These are phyloP conservation scores for Podaxis sp. DNA, from an alignment of 768 basidiomycete genomes.

Conservation along the genomic window DNA sequence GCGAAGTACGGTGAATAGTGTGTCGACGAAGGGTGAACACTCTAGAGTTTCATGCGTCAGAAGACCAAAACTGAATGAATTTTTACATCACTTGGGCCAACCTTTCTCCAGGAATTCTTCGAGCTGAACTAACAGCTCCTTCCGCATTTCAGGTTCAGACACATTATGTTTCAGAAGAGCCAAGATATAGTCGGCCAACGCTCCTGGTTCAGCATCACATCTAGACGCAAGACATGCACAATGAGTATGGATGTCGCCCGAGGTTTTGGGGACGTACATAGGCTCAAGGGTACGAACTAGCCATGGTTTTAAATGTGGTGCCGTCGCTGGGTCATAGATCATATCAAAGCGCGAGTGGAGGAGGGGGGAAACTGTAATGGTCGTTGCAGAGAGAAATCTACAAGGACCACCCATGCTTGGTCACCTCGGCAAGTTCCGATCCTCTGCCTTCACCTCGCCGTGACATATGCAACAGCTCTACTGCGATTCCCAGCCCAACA, in stretches of 20 bases:
- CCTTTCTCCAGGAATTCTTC: conserved; percentile 95
- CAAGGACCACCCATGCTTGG: conserved; percentile 5
- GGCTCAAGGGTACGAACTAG: conserved; percentile 87
- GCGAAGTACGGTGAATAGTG: conserved; percentile 80
- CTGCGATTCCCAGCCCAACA: no score
- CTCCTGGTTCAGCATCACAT: conserved; percentile 95
- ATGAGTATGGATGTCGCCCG: conserved; percentile 18
- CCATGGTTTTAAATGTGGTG: conserved; percentile 80
- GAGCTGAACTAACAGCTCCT: conserved; percentile 73
- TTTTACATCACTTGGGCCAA: conserved; percentile 31
- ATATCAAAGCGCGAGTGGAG: conserved; percentile 32
- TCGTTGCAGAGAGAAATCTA: conserved; percentile 1
- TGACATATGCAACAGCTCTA: no score
- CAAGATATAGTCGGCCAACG: conserved; percentile 91
- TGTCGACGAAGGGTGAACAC: conserved; percentile 76
- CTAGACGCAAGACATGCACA: conserved; percentile 38
- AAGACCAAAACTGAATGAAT: conserved; percentile 13
- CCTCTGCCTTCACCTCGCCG: no score
- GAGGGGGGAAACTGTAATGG: neutral
- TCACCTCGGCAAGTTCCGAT: conserved; percentile 16
- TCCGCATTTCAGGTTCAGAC: conserved; percentile 77
- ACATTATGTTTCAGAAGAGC: conserved; percentile 91
- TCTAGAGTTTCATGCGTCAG: conserved; percentile 37
- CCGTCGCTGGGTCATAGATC: conserved; percentile 68
- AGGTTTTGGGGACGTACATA: conserved; percentile 54